Conservation (phyloP, 2,329 filamentous ascomycete genomes). For the Cytospora schulzeri region DNA sequence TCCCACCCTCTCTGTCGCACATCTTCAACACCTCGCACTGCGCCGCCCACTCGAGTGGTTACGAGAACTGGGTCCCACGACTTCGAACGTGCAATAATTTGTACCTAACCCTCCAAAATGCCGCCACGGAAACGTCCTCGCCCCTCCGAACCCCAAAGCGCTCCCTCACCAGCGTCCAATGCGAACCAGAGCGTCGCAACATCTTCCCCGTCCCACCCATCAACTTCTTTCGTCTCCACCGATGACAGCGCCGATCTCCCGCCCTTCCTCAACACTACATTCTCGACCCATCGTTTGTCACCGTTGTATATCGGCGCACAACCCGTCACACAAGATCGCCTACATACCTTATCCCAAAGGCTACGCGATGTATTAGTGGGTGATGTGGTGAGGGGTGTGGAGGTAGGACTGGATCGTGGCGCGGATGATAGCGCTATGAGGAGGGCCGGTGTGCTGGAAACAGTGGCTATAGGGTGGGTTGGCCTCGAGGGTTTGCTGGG, state of each 20-base stretch:
- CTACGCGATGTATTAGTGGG: slow-evolving; percentile 59
- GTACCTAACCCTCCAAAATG: neutral
- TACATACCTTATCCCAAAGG: slow-evolving; percentile 48
- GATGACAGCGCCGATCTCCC: slow-evolving; percentile 33
- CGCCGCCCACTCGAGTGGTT: neutral
- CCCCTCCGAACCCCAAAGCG: neutral
- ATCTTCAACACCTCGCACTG: neutral
- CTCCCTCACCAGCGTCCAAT: neutral
- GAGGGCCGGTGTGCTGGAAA: slow-evolving; percentile 47
- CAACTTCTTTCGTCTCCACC: slow-evolving; percentile 14
- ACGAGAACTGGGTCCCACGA: neutral
- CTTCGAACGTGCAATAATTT: neutral
- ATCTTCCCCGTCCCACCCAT: slow-evolving; percentile 18
- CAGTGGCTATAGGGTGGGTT: slow-evolving; percentile 53
- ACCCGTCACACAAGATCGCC: slow-evolving; percentile 40
- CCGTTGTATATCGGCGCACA: slow-evolving; percentile 52
- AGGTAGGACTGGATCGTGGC: slow-evolving; percentile 49
- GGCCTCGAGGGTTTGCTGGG: slow-evolving; percentile 34
- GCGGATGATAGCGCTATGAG: slow-evolving; percentile 43
- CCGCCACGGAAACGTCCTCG: slow-evolving; percentile 20
- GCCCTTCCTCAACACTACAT: slow-evolving; percentile 61
- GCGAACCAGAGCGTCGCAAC: neutral
- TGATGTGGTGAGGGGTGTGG: slow-evolving; percentile 62
- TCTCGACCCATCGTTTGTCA: slow-evolving; percentile 58
- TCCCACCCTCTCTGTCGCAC: neutral